A percentile compares a stretch with the other conserved stretches of the same genome.
These are phyloP conservation scores for Beauveria australis DNA, from an alignment of 2,329 filamentous ascomycete species.

Conservation along the genomic window DNA sequence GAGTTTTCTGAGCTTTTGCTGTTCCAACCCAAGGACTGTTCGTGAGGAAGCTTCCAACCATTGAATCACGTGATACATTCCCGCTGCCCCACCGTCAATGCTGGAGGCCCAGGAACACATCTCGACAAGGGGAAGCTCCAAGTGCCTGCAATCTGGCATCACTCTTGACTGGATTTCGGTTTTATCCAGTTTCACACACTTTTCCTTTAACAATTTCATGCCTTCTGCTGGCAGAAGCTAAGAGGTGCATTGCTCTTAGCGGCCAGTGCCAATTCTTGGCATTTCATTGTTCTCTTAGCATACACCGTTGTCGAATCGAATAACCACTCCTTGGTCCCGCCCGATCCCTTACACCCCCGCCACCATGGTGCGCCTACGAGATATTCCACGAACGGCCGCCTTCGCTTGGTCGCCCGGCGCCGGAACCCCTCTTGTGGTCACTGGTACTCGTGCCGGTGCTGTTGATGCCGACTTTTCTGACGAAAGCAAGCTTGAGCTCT, in stretches of 20 bases:
- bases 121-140: constrained; percentile 20
- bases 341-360: constrained; percentile 22
- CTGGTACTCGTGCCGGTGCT: constrained; percentile 88
- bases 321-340: constrained; percentile 12
- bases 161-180: constrained; percentile 20
- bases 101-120: constrained; percentile 10
- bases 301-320: constrained; percentile 14
- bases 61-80: constrained; percentile 20
- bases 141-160: constrained; percentile 39
- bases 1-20: neutral
- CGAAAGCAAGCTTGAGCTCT: constrained; percentile 91
- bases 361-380: constrained; percentile 88
- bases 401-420: constrained; percentile 92
- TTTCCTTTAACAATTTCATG: constrained; percentile 15
- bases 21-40: neutral
- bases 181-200: constrained; percentile 11
- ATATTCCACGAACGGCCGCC: constrained; percentile 92
- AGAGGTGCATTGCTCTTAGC: constrained; percentile 15
- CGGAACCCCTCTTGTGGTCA: constrained; percentile 74
- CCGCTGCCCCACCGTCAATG: neutral
- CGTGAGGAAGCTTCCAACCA: neutral
- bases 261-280: constrained; percentile 16
- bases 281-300: constrained; percentile 13
- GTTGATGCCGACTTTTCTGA: constrained; percentile 97
- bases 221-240: constrained; percentile 24